A percentile compares a stretch with the other conserved stretches of the same genome.
Evolutionary conservation across 2,329 filamentous ascomycete genomes (phyloP).

Genomic region (Aspergillus fumigatus): DNA sequence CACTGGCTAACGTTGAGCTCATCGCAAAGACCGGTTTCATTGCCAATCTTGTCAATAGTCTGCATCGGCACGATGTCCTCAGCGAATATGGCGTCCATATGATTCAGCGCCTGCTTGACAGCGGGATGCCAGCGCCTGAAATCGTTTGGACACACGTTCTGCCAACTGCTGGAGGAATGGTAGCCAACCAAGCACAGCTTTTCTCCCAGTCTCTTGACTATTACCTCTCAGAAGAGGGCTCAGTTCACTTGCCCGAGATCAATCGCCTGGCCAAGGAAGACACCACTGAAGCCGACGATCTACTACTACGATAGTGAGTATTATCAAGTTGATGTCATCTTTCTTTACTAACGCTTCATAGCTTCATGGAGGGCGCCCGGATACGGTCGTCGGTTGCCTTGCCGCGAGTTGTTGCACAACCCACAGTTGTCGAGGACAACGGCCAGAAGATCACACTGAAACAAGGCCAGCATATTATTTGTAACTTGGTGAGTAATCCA

Average conservation of each 20-base stretch:
- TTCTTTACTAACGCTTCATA: constrained; percentile 7
- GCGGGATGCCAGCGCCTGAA: constrained; percentile 43
- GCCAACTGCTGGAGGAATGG: constrained; percentile 53
- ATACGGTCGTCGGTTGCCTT: constrained; percentile 36
- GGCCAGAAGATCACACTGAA: constrained; percentile 30
- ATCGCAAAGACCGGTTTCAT: constrained; percentile 41
- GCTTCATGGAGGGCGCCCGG: constrained; percentile 40
- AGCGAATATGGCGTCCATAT: constrained; percentile 53
- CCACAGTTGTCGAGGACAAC: constrained; percentile 32
- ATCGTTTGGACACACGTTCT: constrained; percentile 56
- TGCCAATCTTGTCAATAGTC: constrained; percentile 35
- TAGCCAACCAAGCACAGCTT: constrained; percentile 54
- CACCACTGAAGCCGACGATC: constrained; percentile 43
- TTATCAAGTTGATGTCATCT: background rate
- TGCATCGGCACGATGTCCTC: constrained; percentile 42
- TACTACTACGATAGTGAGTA: constrained; percentile 48
- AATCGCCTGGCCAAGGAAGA: constrained; percentile 45
- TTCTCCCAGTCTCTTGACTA: constrained; percentile 56
- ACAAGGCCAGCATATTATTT: constrained; percentile 31
- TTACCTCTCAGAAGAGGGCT: constrained; percentile 49
- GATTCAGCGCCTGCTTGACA: constrained; percentile 49
- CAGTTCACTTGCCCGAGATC: constrained; percentile 45
- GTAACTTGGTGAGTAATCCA: constrained; percentile 31
- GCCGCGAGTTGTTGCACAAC: constrained; percentile 31
- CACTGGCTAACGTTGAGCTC: constrained; percentile 46